These are phyloP conservation scores for Macroventuria anomochaeta DNA, from an alignment of 2,329 filamentous ascomycete genomes.

Conservation along the genomic window DNA sequence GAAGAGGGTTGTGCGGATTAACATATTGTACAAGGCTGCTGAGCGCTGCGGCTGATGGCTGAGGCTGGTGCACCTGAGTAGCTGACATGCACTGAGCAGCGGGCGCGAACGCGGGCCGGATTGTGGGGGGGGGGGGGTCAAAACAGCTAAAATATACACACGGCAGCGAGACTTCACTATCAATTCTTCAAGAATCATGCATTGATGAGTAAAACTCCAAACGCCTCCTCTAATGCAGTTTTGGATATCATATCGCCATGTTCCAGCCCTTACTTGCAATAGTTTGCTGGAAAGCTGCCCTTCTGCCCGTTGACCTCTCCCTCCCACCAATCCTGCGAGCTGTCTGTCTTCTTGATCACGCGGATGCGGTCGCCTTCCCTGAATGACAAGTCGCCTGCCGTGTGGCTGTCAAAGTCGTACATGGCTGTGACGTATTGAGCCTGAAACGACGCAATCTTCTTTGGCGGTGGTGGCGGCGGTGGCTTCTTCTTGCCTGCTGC, in stretches of 20 bases:
- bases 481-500: slow-evolving; percentile 71
- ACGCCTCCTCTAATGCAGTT: slow-evolving; percentile 34
- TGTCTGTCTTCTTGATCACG: slow-evolving; percentile 78
- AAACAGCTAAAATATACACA: neutral
- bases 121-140: slow-evolving; percentile 6
- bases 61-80: slow-evolving; percentile 6
- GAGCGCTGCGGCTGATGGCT: neutral
- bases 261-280: slow-evolving; percentile 60
- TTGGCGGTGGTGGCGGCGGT: slow-evolving; percentile 73
- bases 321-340: slow-evolving; percentile 87
- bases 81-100: neutral
- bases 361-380: slow-evolving; percentile 78
- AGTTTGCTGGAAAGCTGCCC: slow-evolving; percentile 84
- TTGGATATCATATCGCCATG: slow-evolving; percentile 26
- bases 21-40: neutral
- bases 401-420: slow-evolving; percentile 76
- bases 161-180: neutral
- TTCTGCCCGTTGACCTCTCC: slow-evolving; percentile 72
- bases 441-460: slow-evolving; percentile 60
- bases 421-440: slow-evolving; percentile 71
- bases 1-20: neutral
- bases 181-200: too few species aligned
- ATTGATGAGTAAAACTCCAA: neutral
- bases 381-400: slow-evolving; percentile 74
- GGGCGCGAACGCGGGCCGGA: slow-evolving; percentile 1